Conservation (phyloP, 345 rosid genomes). For the Hibiscus trionum region DNA sequence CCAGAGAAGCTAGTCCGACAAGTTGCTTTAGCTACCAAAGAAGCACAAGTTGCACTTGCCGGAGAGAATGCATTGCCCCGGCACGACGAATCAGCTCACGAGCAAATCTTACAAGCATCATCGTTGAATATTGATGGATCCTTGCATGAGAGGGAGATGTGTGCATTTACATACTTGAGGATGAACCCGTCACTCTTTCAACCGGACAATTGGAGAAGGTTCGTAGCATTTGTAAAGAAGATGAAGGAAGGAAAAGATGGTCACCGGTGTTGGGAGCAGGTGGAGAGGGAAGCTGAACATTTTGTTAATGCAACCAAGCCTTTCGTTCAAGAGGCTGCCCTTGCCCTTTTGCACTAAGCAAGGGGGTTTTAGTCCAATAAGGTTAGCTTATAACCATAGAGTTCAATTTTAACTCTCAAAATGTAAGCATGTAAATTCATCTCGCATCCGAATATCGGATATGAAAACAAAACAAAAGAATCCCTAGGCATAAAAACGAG, state of each 20-base stretch:
- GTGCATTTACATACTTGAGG: conserved; percentile 89
- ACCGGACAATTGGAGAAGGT: conserved; percentile 76
- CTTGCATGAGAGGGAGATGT: conserved; percentile 51
- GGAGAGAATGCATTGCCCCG: conserved; percentile 93
- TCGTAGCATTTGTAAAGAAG: conserved; percentile 82
- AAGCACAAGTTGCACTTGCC: conserved; percentile 65
- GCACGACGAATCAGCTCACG: conserved; percentile 61
- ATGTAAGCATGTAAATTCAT: neutral
- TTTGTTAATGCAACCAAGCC: conserved; percentile 70
- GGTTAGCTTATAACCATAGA: neutral
- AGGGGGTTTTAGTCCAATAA: neutral
- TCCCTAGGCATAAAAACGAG: neutral
- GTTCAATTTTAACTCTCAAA: neutral
- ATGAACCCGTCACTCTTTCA: conserved; percentile 80
- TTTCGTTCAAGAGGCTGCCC: conserved; percentile 67
- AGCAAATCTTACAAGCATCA: conserved; percentile 66
- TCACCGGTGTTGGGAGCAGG: conserved; percentile 57
- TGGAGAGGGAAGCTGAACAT: conserved; percentile 85
- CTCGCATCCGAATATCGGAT: neutral
- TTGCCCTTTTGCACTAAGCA: conserved; percentile 50
- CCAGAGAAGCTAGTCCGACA: conserved; percentile 94
- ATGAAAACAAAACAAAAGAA: neutral
- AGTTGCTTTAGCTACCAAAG: conserved; percentile 65
- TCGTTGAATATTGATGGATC: conserved; percentile 43
- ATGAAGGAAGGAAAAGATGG: conserved; percentile 73